Evolutionary conservation across 495 filamentous ascomycete species (phyloP), one percentile per base, ranked within the genome.

Genomic region (Massariosphaeria phaeospora): DNA sequence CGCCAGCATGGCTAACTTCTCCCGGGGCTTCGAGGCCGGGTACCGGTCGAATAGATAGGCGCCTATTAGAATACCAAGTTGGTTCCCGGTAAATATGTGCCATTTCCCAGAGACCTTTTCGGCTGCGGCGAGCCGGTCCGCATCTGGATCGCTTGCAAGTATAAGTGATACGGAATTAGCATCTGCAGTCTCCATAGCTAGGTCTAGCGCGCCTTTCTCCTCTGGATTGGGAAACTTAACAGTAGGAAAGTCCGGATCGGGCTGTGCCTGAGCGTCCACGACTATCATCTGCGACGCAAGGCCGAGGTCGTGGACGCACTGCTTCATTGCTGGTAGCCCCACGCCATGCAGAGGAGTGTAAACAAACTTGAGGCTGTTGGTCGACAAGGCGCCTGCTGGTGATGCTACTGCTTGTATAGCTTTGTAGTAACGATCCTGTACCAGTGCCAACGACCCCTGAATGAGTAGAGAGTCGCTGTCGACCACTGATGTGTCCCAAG

Each of bases 341-440:
- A 86, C 82, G 0, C 84, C 84, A 60, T 88, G 84, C 67, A 88
- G 72, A 8, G 84, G 83, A 1, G 84, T 87, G 53, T 88, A 88
- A 21, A 84, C 75, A 59, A 85, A 83, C 17, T 68, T 68, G 64
- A 66, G 40, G 9, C 52, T 31, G 7, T 43, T 15, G 36, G 36
- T 24, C 4, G 24, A 24, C 8, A 34, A 15, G 3, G 52, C 25
- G 29, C 25, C 57, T 20, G 53, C 48, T 1, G 54, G 29, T 24
- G 38, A 38, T 5, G 55, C 48, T 7, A 63, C 61, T 11, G 30
- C 39, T n/a, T 25, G 2, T 13, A 72, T 42, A 18, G 64, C 60
- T 7, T 56, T 49, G 48, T 57, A 61, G 38, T 72, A 72, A 3
- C 48, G 44, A 17, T 64, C 51, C 13, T 43, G 41, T 3, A 66